These are phyloP conservation scores for Arthrobotrys conoides DNA, from an alignment of 2,329 filamentous ascomycete genomes.

Conservation along the genomic window DNA sequence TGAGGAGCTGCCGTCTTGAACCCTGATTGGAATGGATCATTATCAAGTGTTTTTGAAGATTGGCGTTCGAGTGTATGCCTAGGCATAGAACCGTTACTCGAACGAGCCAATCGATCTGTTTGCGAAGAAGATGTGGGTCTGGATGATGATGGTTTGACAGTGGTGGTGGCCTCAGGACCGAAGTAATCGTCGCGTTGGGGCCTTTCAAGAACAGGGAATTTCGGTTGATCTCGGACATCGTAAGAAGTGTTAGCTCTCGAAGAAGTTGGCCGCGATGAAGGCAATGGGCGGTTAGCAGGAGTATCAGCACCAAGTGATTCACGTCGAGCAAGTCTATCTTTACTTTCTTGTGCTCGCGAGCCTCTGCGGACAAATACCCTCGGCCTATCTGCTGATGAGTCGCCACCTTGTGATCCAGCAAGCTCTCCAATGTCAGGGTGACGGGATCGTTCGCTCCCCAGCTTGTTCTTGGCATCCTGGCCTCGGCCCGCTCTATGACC, in stretches of 20 bases:
- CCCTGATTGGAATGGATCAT: constrained; percentile 43
- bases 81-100: constrained; percentile 10
- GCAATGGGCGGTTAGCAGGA: neutral
- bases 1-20: constrained; percentile 41
- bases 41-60: constrained; percentile 21
- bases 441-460: constrained; percentile 3
- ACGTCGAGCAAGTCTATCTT: neutral
- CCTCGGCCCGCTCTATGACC: constrained; percentile 31
- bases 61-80: constrained; percentile 27
- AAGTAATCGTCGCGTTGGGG: constrained; percentile 10
- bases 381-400: neutral
- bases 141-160: constrained; percentile 15
- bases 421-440: neutral
- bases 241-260: constrained; percentile 11
- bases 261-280: constrained; percentile 15
- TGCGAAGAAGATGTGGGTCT: constrained; percentile 15
- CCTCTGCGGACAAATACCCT: neutral
- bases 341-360: neutral
- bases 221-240: constrained; percentile 2
- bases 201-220: constrained; percentile 15
- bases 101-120: constrained; percentile 12
- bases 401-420: neutral
- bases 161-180: constrained; percentile 14
- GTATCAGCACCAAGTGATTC: constrained; percentile 9
- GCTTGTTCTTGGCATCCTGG: constrained; percentile 5